Conservation (phyloP, 2,329 filamentous ascomycete species). For the Pseudocercospora fijiensis region DNA sequence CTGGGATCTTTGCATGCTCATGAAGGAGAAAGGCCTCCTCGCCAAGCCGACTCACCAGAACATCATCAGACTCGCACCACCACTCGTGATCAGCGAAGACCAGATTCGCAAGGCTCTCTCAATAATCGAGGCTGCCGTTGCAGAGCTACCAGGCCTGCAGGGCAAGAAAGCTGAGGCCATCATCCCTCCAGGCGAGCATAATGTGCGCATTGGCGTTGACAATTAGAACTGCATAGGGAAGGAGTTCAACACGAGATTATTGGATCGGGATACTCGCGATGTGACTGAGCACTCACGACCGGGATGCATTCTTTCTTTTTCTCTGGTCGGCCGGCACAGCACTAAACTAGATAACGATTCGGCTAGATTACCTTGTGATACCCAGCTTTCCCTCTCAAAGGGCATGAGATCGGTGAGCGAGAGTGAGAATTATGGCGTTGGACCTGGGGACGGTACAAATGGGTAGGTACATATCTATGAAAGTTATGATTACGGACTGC, state of each 20-base stretch:
- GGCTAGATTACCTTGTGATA: constrained; percentile 6
- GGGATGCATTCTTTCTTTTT: constrained; percentile 1
- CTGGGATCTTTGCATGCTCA: constrained; percentile 93
- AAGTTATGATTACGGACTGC: neutral
- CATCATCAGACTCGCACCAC: constrained; percentile 96
- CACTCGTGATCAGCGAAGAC: constrained; percentile 86
- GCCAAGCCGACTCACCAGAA: constrained; percentile 98
- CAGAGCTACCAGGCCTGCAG: constrained; percentile 71
- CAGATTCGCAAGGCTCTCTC: constrained; percentile 74
- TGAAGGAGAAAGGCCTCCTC: constrained; percentile 92
- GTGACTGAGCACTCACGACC: neutral
- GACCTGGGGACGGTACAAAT: neutral
- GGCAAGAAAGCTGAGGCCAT: constrained; percentile 56
- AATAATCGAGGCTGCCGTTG: constrained; percentile 79
- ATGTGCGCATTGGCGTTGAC: constrained; percentile 60
- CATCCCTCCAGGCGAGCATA: constrained; percentile 61
- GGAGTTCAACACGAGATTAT: neutral
- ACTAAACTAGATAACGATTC: neutral
- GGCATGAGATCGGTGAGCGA: constrained; percentile 2
- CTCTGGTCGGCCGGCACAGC: neutral
- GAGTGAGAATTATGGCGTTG: neutral
- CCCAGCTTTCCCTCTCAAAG: neutral
- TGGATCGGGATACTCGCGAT: neutral
- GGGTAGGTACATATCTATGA: neutral
- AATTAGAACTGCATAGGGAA: constrained; percentile 43